Base-by-base conservation (phyloP, 2,329 filamentous ascomycete species). In the Fusarium bactridioides region DNA sequence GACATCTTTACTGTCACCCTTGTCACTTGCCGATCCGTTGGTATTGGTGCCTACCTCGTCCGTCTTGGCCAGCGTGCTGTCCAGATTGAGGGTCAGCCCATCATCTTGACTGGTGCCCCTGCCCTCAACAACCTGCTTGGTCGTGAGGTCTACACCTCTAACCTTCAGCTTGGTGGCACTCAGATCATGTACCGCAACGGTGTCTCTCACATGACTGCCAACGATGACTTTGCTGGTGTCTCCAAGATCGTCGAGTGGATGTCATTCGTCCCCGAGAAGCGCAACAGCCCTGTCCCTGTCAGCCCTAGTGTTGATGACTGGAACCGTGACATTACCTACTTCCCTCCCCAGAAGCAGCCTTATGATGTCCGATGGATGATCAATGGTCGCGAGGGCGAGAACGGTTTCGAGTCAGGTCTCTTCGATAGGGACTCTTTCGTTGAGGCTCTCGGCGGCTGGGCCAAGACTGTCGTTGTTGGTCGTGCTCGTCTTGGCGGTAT, bases 111-210 rank as follows among this genome's bases (percentile, higher is more conserved):
- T 78, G 96, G 96, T 89, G 96, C 96, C 54, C 94, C 94, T 74
- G 96, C 96, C 67, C 92, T 99, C 82, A 99, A 99, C 90, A 99
- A 98, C 86, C 88, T 99, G 78, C 91, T 99, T 69, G 96, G 96
- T 79, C 94, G 97, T 77, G 96, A 99, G 84, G 95, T 99, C 35
- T 99, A 99, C 86, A 98, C 96, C 29, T 98, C 96, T 69, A 99
- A 99, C 89, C 85, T 99, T 80, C 96, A 99, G 87, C 94, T 99
- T 74, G 96, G 96, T 91, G 96, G 96, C 78, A 99, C 96, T n/a
- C 96, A 99, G 85, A 99, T 99, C 89, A 99, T 99, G 96, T 98
- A 99, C 90, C 95, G 94, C 86, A 99, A 99, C 82, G 96, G 96
- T 90, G 96, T 99, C 45, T 98, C 96, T 27, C 96, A 99, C 87